Percentiles rank a stretch among this genome's conserved stretches.
Conservation (phyloP, 148 eudicot species). For the Fallopia convolvulus region DNA sequence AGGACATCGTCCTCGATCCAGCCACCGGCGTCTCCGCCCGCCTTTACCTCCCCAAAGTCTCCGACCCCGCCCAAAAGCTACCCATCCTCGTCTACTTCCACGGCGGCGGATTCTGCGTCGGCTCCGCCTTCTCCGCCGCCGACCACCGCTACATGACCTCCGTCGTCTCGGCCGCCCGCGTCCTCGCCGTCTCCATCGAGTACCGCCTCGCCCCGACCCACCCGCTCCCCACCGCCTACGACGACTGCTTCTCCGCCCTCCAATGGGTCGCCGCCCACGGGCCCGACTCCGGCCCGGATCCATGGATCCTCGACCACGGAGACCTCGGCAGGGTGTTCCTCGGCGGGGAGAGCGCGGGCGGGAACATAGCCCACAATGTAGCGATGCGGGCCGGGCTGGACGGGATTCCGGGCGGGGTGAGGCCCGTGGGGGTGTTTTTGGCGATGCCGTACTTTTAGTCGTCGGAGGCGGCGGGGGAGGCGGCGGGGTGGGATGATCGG, state of each 20-base stretch:
- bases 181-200: conserved; percentile 25
- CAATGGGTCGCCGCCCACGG: conserved; percentile 25
- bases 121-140: conserved; percentile 23
- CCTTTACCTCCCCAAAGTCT: conserved; percentile 23
- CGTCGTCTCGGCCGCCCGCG: conserved; percentile 15
- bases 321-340: conserved; percentile 27
- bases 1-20: conserved; percentile 26
- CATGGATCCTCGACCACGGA: conserved; percentile 29
- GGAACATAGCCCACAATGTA: conserved; percentile 42
- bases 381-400: conserved; percentile 29
- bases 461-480: conserved; percentile 20
- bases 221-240: conserved; percentile 32
- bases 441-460: conserved; percentile 48
- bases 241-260: conserved; percentile 31
- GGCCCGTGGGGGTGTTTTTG: conserved; percentile 25
- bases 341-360: conserved; percentile 58
- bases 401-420: conserved; percentile 12
- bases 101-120: conserved; percentile 34
- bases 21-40: conserved; percentile 27
- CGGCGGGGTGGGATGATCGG: background rate
- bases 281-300: conserved; percentile 14
- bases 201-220: conserved; percentile 34
- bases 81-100: conserved; percentile 36
- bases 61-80: conserved; percentile 14
- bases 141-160: conserved; percentile 23